These are phyloP conservation scores for Dioscorea cayenensis DNA, from an alignment of 116 monocot genomes.

Conservation along the genomic window DNA sequence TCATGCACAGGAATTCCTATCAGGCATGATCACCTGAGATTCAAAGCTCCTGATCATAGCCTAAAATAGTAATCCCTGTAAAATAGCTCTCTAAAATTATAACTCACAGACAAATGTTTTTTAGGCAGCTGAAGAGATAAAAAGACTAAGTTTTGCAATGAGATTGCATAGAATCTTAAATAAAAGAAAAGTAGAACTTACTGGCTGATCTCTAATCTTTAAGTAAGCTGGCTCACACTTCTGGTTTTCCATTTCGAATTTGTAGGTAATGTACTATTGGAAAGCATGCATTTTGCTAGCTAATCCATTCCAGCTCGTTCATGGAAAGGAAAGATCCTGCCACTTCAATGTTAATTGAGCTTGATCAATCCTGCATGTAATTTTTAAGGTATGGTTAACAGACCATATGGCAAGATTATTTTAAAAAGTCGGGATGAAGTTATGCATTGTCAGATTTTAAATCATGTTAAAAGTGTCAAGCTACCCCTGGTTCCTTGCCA, in stretches of 20 bases:
- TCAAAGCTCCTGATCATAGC: not conserved
- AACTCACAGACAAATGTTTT: not conserved
- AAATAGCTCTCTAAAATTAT: no score
- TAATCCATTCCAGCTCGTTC: not conserved
- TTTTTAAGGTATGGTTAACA: not conserved
- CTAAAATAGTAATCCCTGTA: no score
- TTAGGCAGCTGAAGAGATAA: not conserved
- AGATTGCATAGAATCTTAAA: no score
- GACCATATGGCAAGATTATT: not conserved
- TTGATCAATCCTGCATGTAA: not conserved
- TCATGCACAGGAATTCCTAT: not conserved
- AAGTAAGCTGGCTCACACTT: no score
- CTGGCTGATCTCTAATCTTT: no score
- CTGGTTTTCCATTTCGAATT: not conserved
- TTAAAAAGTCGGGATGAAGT: not conserved
- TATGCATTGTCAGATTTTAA: not conserved
- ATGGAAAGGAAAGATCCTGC: not conserved
- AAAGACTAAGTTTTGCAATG: not conserved
- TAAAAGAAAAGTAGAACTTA: no score
- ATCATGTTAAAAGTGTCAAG: not conserved
- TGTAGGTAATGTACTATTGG: not conserved
- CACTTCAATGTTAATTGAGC: not conserved
- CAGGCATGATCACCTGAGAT: not conserved
- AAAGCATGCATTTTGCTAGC: not conserved
- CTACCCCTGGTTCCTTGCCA: not conserved